Evolutionary conservation across 306 rosid species (phyloP).

Genomic region (barrel medic (Medicago truncatula)): DNA sequence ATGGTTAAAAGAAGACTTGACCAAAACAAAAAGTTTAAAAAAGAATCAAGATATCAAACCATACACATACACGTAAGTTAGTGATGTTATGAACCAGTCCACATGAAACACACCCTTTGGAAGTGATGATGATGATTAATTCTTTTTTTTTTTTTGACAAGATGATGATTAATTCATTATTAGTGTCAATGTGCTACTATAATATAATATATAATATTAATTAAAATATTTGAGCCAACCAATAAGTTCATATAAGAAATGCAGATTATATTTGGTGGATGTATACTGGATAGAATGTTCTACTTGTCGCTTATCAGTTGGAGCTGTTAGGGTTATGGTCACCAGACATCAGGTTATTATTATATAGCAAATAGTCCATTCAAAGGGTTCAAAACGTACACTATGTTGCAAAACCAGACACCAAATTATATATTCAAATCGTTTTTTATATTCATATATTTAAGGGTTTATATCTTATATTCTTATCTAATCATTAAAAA

Average conservation of each 20-base stretch:
- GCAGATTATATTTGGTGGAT: neutral
- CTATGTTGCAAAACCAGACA: neutral
- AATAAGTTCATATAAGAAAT: neutral
- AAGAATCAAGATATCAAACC: neutral
- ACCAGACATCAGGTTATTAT: neutral
- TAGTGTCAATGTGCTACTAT: neutral
- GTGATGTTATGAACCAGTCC: constrained; percentile 5
- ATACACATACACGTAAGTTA: neutral
- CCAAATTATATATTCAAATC: too few species aligned
- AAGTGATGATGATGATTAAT: neutral
- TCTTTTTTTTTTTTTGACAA: too few species aligned
- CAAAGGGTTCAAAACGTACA: constrained; percentile 1
- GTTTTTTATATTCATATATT: too few species aligned
- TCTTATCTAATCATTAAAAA: too few species aligned
- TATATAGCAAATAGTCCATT: neutral
- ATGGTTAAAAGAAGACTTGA: too few species aligned
- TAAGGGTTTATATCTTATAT: too few species aligned
- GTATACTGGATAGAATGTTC: neutral
- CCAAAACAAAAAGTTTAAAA: too few species aligned
- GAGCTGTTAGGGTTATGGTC: neutral
- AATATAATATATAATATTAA: neutral
- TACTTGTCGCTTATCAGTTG: neutral
- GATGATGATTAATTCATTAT: neutral
- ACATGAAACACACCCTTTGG: constrained; percentile 9
- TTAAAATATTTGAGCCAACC: neutral